phyloP scores from a whole-genome alignment of 2,329 filamentous ascomycete genomes.

The Diaporthe eres region DNA sequence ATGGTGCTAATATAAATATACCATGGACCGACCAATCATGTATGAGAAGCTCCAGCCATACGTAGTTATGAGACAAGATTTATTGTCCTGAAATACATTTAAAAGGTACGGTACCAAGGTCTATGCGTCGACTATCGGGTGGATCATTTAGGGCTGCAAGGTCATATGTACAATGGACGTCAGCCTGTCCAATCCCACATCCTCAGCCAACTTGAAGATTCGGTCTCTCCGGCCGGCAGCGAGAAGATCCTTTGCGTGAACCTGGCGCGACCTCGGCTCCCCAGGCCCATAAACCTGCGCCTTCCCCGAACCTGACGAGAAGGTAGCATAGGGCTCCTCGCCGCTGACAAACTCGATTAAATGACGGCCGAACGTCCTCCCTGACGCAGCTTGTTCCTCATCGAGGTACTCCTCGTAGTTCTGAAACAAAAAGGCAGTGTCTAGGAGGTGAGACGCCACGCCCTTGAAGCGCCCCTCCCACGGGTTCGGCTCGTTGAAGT shows the following conservation, averaged over 20 bases:
- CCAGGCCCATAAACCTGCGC: not conserved
- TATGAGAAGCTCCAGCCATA: no score
- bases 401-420: constrained; percentile 58
- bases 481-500: constrained; percentile 63
- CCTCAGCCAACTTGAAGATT: not conserved
- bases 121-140: no score
- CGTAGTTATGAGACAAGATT: no score
- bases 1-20: no score
- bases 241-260: not conserved
- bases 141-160: not conserved
- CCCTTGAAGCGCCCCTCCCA: constrained; percentile 60
- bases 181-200: not conserved
- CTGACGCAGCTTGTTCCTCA: constrained; percentile 50
- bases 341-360: constrained; percentile 57
- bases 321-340: constrained; percentile 38
- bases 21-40: no score
- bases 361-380: constrained; percentile 52
- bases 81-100: no score
- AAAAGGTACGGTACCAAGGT: no score
- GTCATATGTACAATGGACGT: not conserved
- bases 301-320: not conserved
- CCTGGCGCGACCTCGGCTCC: not conserved
- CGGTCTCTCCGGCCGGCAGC: not conserved
- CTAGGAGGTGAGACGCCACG: constrained; percentile 58
- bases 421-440: constrained; percentile 60